Conservation (phyloP, 495 filamentous ascomycete genomes). For the Penicillium paxilli region DNA sequence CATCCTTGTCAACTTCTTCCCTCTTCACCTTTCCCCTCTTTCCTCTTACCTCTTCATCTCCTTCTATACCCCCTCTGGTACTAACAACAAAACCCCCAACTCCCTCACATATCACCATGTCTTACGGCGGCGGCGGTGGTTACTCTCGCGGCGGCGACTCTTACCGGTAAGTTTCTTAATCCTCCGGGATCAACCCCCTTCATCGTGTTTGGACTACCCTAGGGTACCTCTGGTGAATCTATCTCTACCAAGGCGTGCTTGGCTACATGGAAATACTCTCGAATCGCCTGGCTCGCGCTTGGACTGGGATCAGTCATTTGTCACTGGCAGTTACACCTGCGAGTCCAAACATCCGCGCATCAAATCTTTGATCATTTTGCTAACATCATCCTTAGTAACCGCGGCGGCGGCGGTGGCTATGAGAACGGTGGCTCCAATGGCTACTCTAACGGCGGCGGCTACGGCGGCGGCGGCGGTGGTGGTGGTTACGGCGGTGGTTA, state of each 20-base stretch:
- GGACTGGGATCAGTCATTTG: background rate
- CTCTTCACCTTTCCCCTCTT: no score
- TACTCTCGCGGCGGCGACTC: constrained; percentile 49
- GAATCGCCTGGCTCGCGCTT: background rate
- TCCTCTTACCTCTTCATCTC: constrained; percentile 26
- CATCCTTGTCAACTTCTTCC: constrained; percentile 5
- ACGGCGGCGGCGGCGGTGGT: constrained; percentile 41
- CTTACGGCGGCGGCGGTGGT: constrained; percentile 76
- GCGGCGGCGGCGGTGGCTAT: constrained; percentile 42
- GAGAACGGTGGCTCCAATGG: constrained; percentile 52
- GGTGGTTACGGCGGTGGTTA: constrained; percentile 45
- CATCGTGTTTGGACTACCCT: background rate
- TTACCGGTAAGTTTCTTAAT: constrained; percentile 43
- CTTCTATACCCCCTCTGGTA: constrained; percentile 22
- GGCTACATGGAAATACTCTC: background rate
- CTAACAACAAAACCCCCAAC: constrained; percentile 10
- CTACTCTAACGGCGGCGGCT: constrained; percentile 42
- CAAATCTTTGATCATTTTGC: constrained; percentile 2
- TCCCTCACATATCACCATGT: constrained; percentile 51
- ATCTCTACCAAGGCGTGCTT: background rate
- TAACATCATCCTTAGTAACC: constrained; percentile 33
- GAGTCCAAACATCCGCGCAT: background rate
- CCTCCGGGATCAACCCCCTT: background rate
- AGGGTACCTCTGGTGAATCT: background rate
- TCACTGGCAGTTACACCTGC: background rate